These are phyloP conservation scores for Eucalyptus sp. DNA, from an alignment of 345 rosid genomes.

Conservation along the genomic window DNA sequence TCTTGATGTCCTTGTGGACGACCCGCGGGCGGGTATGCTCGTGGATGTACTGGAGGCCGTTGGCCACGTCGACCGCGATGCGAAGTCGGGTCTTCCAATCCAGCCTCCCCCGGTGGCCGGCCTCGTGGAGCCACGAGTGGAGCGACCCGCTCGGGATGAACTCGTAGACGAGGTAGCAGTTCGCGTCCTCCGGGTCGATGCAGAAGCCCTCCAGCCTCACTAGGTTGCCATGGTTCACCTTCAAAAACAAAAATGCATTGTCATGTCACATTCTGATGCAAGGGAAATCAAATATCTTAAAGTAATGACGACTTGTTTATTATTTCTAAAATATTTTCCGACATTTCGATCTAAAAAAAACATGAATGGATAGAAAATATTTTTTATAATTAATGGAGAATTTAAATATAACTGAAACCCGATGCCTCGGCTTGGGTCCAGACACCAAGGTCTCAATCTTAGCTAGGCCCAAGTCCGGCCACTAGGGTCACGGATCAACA, in stretches of 20 bases:
- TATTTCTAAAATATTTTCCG: background rate
- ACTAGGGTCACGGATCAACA: background rate
- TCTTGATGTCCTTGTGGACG: slow-evolving; percentile 64
- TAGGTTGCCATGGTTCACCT: slow-evolving; percentile 71
- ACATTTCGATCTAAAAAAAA: fast-evolving
- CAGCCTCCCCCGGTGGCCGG: slow-evolving; percentile 1
- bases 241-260: background rate
- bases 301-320: background rate
- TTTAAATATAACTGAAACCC: background rate
- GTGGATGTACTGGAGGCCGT: slow-evolving; percentile 64
- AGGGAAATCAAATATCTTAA: background rate
- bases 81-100: slow-evolving; percentile 48
- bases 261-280: background rate
- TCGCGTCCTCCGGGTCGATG: slow-evolving; percentile 39
- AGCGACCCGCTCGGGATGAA: slow-evolving; percentile 47
- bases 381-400: background rate
- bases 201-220: slow-evolving; percentile 70
- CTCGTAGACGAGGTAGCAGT: slow-evolving; percentile 56
- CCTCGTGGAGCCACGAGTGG: slow-evolving; percentile 36
- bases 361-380: background rate
- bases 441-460: background rate
- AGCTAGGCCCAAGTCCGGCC: background rate
- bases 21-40: slow-evolving; percentile 61
- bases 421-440: fast-evolving
- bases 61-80: slow-evolving; percentile 46